phyloP scores from a whole-genome alignment of 345 rosid genomes.

The Rhizophora mangle region DNA sequence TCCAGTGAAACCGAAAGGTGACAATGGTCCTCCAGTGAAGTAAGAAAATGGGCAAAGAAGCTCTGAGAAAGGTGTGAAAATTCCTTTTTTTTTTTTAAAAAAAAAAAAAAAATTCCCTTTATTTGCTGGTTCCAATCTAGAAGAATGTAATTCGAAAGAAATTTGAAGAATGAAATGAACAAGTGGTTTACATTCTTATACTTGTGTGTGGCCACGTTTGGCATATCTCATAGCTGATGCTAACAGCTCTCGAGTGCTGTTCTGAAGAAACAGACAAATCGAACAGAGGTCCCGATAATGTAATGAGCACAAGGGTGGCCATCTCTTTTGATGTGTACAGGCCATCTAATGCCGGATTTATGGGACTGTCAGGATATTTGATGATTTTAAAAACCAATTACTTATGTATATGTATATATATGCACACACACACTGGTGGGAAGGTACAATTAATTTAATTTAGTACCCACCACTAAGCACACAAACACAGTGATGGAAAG shows the following conservation, averaged over 20 bases:
- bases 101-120: too few species aligned
- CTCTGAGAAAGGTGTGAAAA: not conserved
- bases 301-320: slow-evolving; percentile 1
- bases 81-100: too few species aligned
- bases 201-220: not conserved
- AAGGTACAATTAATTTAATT: too few species aligned
- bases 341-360: slow-evolving; percentile 1
- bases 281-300: not conserved
- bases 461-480: too few species aligned
- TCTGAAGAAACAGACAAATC: slow-evolving; percentile 8
- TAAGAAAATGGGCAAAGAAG: not conserved
- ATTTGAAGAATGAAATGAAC: too few species aligned
- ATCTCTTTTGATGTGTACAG: slow-evolving; percentile 18
- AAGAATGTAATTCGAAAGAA: too few species aligned
- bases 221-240: slow-evolving; percentile 9
- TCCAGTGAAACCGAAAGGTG: not conserved
- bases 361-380: not conserved
- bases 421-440: too few species aligned
- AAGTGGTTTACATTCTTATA: too few species aligned
- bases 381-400: not conserved
- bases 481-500: too few species aligned
- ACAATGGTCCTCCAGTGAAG: not conserved
- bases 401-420: too few species aligned
- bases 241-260: slow-evolving; percentile 17
- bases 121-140: too few species aligned